Percentiles rank a stretch among this genome's conserved stretches.
Conservation (phyloP, 805 yeast species). For the Starmerella bombicola region DNA sequence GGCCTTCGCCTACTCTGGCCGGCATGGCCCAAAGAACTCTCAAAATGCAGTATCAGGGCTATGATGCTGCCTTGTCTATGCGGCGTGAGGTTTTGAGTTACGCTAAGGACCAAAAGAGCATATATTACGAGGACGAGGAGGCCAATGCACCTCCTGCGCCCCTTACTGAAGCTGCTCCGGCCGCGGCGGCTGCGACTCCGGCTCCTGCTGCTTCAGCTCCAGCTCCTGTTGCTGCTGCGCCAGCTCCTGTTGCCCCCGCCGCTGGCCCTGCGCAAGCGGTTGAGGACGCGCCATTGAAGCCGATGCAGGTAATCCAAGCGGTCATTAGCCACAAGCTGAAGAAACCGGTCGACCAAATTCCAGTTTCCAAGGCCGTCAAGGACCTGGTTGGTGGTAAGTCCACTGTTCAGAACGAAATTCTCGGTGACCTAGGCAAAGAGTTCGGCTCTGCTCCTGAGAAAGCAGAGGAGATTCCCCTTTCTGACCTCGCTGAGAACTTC, state of each 20-base stretch:
- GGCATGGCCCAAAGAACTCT: constrained; percentile 98
- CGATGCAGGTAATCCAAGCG: constrained; percentile 68
- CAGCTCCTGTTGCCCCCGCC: constrained; percentile 53
- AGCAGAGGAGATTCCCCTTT: constrained; percentile 95
- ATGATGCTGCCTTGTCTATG: constrained; percentile 88
- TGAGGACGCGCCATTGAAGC: constrained; percentile 83
- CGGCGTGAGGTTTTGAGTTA: constrained; percentile 92
- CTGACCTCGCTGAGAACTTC: constrained; percentile 89
- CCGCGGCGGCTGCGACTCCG: constrained; percentile 32
- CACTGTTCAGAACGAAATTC: constrained; percentile 94
- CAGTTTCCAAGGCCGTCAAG: constrained; percentile 86
- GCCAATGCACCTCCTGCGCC: constrained; percentile 27
- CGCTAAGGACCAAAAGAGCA: constrained; percentile 90
- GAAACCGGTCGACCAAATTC: constrained; percentile 73
- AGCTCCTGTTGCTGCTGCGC: constrained; percentile 45
- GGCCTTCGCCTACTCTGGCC: constrained; percentile 96
- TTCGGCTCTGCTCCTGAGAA: constrained; percentile 97
- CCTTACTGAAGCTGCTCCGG: constrained; percentile 25
- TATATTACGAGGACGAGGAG: constrained; percentile 61
- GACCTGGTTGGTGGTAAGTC: constrained; percentile 98
- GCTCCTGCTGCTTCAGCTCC: constrained; percentile 47
- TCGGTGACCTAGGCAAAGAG: constrained; percentile 97
- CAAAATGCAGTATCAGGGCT: constrained; percentile 88
- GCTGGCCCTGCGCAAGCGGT: constrained; percentile 73
- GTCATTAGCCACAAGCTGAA: constrained; percentile 92